Evolutionary conservation across 495 filamentous ascomycete species (phyloP), one percentile per base, ranked within the genome.

Genomic region (Neurospora intermedia): DNA sequence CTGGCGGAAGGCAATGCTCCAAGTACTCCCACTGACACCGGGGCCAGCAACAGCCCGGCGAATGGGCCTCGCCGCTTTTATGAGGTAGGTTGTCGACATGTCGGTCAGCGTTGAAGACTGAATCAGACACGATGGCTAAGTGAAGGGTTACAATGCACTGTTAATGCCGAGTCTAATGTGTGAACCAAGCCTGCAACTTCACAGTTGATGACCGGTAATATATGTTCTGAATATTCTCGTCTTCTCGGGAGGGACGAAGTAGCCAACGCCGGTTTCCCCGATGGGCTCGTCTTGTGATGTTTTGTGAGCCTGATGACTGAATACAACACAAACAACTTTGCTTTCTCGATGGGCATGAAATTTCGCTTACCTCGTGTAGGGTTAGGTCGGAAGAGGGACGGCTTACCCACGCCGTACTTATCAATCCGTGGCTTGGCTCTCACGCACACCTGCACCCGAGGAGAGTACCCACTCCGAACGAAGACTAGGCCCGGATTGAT

Each of bases 31-130:
- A 43, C 48, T 27, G 15, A 71, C 35, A 40, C 66, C 70, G 42
- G 66, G 38, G 35, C 48, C 75, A 70, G 73, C 46, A 43, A 78
- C 42, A 69, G 74, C 74, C 72, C 78, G 77, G 76, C 75, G 62
- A 72, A 81, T 72, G 59, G 78, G 78, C 73, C 73, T 75, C 54
- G 75, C 78, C 73, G 77, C 79, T 76, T 74, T 79, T 62, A 69
- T 23, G 69, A 80, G 72, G 15, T 74, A 69, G 72, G 73, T 77
- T 78, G 75, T 79, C 70, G 78, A 80, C 78, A 81, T 81, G 76
- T 76, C 77, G 78, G 77, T 45, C 43, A 71, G 72, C 71, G 74
- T 72, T 73, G 74, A 72, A 9, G 54, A 35, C 16, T 6, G 27
- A 27, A 18, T 66, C 27, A 6, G 54, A 0, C 27, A 66, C 27